Evolutionary conservation across 768 basidiomycete species (phyloP), one percentile per base, ranked within the genome.

Genomic region (Trichaptum fuscoviolaceum): DNA sequence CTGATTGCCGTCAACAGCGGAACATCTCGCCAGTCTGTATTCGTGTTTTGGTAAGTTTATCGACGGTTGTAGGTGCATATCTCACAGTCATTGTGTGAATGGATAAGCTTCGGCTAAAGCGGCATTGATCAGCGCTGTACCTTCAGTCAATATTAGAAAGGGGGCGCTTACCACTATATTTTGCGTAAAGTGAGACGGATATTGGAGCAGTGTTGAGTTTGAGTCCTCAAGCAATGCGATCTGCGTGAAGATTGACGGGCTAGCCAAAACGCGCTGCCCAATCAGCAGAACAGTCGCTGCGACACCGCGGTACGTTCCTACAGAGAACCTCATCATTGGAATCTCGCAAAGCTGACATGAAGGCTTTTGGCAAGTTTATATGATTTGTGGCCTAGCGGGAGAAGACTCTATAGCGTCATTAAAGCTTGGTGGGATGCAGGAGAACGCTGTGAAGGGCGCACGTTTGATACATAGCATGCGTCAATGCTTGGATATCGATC

Each of bases 81-180:
- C 77, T 68, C 67, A 84, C 84, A 85, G 66, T 85, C 83, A 68
- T 85, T 85, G 70, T 85, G 83, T 0, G 84, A 84, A 70, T 85
- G 83, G n/a, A 85, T 83, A 6, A 67, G 64, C 70, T 82, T 83
- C 0, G 82, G 82, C 59, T 61, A 20, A 52, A 36, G 9, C 4
- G 35, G 4, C 23, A 52, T 52, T 27, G 12, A 36, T 36, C 9
- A 4, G 9, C 23, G 20, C 26, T 34, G 27, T 24, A 63, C 27
- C 2, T 30, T 30, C 30, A 30, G 2, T 1, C 10, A 36, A 34
- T 7, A 15, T 26, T 5, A 36, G 20, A 30, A 63, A 18, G 27
- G n/a, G 59, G 3, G 30, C 3, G 30, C 59, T 5, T 61, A 61
- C 59, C 30, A 83, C 75, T 62, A 84, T 79, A 64, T 74, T 73